Evolutionary conservation across 768 basidiomycete species (phyloP), one percentile per base, ranked within the genome.

Genomic region (Pholiota conissans): DNA sequence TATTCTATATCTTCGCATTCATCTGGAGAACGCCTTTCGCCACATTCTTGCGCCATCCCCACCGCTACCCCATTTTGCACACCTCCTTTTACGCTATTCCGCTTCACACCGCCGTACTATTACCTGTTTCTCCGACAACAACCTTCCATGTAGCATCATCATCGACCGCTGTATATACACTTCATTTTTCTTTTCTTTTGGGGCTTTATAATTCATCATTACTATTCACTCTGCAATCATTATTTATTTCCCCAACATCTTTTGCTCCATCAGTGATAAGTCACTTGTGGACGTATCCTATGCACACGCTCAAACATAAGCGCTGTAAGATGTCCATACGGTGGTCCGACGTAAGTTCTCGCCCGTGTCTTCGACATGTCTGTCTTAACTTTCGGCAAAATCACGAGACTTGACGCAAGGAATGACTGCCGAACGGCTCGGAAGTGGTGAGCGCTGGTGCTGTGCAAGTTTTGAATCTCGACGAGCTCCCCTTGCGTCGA

Each of bases 1-100:
- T 51, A 48, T 57, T 55, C 37, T 34, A 22, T 55, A 42, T 52
- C 30, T 24, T 24, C 40, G 47, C 42, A 42, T 37, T 54, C 52
- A 32, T 47, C 34, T 42, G 49, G 37, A 56, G 48, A 48, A n/a
- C 47, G 20, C 24, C 49, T 24, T 39, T 26, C 53, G 13, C 27
- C 40, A 54, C 14, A 29, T 32, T 24, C 29, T 24, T 24, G 42
- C 42, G 42, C 22, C 42, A 45, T 20, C 42, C 9, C 11, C 42
- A 5, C 11, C 3, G 18, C 3, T 5, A 9, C 22, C 20, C 11
- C 42, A 24, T 24, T 45, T 45, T 24, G 1, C 10, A 18, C 37
- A 39, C 22, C 22, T 20, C 22, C 11, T 45, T 6, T 45, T n/a
- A 45, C 42, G 22, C 42, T 18, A 45, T 22, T 18, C 22, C 42